phyloP scores from a whole-genome alignment of 177 flowering plant genomes.

The Vitis hybrid region DNA sequence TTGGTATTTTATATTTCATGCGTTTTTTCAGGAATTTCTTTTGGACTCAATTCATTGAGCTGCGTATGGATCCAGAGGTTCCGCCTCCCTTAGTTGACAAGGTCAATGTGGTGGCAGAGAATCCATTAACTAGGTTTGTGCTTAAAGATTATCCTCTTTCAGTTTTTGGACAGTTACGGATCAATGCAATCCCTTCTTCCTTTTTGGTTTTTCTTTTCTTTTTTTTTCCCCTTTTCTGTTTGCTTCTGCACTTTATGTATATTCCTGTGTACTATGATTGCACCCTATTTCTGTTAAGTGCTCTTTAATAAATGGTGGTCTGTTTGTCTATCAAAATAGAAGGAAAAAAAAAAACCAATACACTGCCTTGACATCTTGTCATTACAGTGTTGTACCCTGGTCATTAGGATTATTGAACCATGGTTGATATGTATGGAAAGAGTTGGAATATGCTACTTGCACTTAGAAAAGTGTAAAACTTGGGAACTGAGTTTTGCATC shows the following conservation, averaged over 20 bases:
- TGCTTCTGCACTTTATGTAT: background rate
- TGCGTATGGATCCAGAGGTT: conserved; percentile 22
- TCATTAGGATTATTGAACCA: too few relatives aligned
- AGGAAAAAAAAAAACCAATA: too few relatives aligned
- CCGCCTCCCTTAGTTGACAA: conserved; percentile 4
- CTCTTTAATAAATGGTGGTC: too few relatives aligned
- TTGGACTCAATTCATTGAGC: background rate
- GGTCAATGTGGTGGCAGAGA: conserved; percentile 11
- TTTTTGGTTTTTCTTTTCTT: background rate
- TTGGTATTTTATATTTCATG: background rate
- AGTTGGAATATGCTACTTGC: too few relatives aligned
- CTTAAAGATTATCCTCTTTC: background rate
- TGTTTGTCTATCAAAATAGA: too few relatives aligned
- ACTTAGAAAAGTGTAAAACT: too few relatives aligned
- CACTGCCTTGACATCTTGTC: too few relatives aligned
- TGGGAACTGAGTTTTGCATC: too few relatives aligned
- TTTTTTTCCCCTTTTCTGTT: background rate
- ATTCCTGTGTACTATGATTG: background rate
- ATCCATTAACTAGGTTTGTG: conserved; percentile 19
- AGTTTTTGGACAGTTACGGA: background rate
- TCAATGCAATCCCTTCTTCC: background rate
- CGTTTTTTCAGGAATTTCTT: background rate
- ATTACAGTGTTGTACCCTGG: too few relatives aligned
- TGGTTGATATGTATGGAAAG: too few relatives aligned
- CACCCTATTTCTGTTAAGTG: too few relatives aligned